Percentiles rank a stretch among this genome's conserved stretches.
Conservation (phyloP, 108 stramenopile species). For the Stephanodiscus minutulus region DNA sequence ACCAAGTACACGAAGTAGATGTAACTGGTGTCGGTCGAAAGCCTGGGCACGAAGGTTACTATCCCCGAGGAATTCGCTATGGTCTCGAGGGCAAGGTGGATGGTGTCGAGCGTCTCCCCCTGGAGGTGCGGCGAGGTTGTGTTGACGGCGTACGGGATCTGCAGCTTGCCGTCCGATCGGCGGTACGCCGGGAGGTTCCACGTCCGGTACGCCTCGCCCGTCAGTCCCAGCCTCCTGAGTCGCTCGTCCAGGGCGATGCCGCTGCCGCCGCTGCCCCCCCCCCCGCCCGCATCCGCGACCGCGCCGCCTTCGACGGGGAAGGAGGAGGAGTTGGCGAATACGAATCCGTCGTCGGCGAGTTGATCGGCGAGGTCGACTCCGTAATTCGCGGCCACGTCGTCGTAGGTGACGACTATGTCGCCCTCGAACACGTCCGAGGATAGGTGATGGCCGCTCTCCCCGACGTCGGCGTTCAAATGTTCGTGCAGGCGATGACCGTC, state of each 20-base stretch:
- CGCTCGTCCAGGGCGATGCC: not conserved
- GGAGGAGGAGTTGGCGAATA: conserved; percentile 11
- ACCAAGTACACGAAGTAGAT: conserved; percentile 31
- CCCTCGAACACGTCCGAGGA: conserved; percentile 25
- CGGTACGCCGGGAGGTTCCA: conserved; percentile 12
- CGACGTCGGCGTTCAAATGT: not conserved
- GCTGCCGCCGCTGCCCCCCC: not conserved
- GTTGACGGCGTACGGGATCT: conserved; percentile 29
- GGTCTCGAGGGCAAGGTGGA: conserved; percentile 20
- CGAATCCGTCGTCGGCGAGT: conserved; percentile 24
- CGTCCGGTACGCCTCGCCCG: conserved; percentile 10
- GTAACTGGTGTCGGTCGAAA: conserved; percentile 20
- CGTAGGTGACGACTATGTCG: conserved; percentile 27
- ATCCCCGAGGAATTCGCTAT: conserved; percentile 41
- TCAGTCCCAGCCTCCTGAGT: conserved; percentile 9
- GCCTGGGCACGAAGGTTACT: conserved; percentile 26
- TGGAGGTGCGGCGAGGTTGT: conserved; percentile 1
- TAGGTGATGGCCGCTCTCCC: not conserved
- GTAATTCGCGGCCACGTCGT: conserved; percentile 19
- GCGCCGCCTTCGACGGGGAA: not conserved
- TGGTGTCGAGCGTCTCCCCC: conserved; percentile 29
- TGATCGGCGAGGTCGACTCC: conserved; percentile 27
- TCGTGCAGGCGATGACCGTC: not conserved
- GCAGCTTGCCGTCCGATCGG: conserved; percentile 11
- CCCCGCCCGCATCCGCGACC: not conserved